A percentile compares a stretch with the other conserved stretches of the same genome.
These are phyloP conservation scores for Cyclaneusma minus DNA, from an alignment of 2,329 filamentous ascomycete species.

Conservation along the genomic window DNA sequence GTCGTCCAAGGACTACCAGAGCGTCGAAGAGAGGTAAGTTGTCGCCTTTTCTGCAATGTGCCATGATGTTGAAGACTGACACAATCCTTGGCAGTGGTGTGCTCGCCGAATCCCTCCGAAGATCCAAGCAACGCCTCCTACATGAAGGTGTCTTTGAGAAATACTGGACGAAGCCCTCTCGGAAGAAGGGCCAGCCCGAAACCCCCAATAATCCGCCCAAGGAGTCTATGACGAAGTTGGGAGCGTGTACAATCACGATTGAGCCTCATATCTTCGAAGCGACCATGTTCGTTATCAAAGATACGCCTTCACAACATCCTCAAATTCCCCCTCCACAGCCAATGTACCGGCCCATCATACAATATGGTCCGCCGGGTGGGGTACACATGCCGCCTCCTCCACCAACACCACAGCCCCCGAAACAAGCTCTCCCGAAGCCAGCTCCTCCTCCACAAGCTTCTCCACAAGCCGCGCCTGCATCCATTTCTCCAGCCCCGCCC, in stretches of 20 bases:
- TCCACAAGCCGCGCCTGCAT: too few species aligned
- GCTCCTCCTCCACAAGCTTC: conserved; percentile 8
- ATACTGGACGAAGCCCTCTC: conserved; percentile 61
- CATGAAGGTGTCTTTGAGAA: conserved; percentile 59
- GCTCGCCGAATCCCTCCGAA: conserved; percentile 53
- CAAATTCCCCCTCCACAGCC: conserved; percentile 17
- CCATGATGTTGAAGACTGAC: conserved; percentile 1
- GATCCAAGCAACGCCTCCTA: conserved; percentile 62
- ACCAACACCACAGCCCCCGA: conserved; percentile 16
- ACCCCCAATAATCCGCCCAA: conserved; percentile 48
- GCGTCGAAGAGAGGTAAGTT: conserved; percentile 52
- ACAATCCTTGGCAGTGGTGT: conserved; percentile 41
- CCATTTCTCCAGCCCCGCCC: too few species aligned
- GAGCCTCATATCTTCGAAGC: conserved; percentile 72
- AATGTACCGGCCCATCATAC: conserved; percentile 38
- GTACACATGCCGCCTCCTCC: conserved; percentile 37
- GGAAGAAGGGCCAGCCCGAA: conserved; percentile 49
- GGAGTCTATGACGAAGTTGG: conserved; percentile 58
- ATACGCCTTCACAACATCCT: conserved; percentile 33
- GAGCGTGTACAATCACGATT: conserved; percentile 57
- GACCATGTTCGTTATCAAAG: conserved; percentile 56
- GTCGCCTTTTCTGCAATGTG: background rate
- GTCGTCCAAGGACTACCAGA: conserved; percentile 52
- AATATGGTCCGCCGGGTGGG: conserved; percentile 50
- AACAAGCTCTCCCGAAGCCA: conserved; percentile 14